Base-by-base conservation (phyloP, 306 rosid species). In the Vicia faba region DNA sequence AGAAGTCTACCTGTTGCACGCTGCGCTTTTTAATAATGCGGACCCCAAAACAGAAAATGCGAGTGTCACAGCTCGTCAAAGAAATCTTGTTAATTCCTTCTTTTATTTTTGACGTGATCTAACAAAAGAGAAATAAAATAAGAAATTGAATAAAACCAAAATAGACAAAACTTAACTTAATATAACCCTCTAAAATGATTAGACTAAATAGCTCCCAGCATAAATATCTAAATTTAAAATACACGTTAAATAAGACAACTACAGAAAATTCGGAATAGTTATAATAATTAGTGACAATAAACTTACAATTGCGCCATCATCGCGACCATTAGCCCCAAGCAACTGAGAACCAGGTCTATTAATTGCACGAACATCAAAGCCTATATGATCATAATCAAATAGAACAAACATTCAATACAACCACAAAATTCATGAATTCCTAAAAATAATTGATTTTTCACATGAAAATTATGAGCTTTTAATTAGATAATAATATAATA, bases 241-340 rank as follows among this genome's bases (percentile, higher is more conserved):
- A 54, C 39, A 56, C 19, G 44, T n/a, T 29, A 33, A 25, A 51
- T 33, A 28, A 60, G 51, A 25, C 12, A 19, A 23, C 14, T 16
- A 63, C 44, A 43, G n/a, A 50, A 58, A 63, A 66, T 35, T 54
- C 11, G 31, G 25, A 44, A n/a, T 23, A 38, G 66, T 13, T 5
- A 46, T 20, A 78, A 28, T 31, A 70, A 44, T 36, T 64, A 45
- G 29, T 45, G 57, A 14, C 28, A 66, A 77, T 40, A 29, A 82
- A 83, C 99, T 90, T 83, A 95, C 99, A 82, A 81, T 76, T 64
- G 95, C 85, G 49, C 99, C 99, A 76, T 91, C 88, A 71, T 95
- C 99, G 45, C 99, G 99, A 38, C 99, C 99, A 78, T 88, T 90
- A 51, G 88, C 89, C 71, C 99, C 99, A 60, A 95, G 95, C 75